Evolutionary conservation across 352 stramenopile genomes (phyloP).

Genomic region (Pythium periplocum): DNA sequence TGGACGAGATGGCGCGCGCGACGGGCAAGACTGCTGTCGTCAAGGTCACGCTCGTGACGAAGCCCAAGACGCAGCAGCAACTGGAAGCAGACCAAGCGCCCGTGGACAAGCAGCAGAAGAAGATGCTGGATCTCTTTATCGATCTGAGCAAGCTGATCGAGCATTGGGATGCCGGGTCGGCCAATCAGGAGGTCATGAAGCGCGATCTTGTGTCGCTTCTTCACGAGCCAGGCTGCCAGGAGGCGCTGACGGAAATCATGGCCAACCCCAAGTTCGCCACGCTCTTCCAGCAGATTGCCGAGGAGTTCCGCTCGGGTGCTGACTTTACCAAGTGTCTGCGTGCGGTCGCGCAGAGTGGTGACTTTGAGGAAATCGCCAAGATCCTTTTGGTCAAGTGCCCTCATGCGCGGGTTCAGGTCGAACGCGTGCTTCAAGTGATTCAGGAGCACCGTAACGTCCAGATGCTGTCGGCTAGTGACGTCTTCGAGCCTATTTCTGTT

Average conservation of each 20-base stretch:
- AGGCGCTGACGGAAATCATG: conserved; percentile 72
- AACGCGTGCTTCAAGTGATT: conserved; percentile 67
- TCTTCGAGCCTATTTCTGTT: conserved; percentile 62
- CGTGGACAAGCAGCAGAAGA: conserved; percentile 49
- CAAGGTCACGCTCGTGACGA: conserved; percentile 62
- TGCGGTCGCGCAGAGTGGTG: conserved; percentile 33
- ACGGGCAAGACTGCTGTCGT: conserved; percentile 40
- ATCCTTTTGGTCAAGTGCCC: conserved; percentile 73
- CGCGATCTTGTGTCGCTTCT: conserved; percentile 66
- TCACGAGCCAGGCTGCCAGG: conserved; percentile 68
- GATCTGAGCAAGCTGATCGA: conserved; percentile 74
- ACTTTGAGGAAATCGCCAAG: conserved; percentile 70
- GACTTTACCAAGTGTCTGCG: conserved; percentile 53
- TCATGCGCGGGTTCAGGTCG: conserved; percentile 61
- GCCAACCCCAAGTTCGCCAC: conserved; percentile 55
- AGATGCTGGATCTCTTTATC: conserved; percentile 66
- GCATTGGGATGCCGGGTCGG: conserved; percentile 52
- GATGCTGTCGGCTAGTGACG: conserved; percentile 63
- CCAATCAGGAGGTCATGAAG: conserved; percentile 56
- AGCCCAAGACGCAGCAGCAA: conserved; percentile 24
- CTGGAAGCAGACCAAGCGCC: conserved; percentile 28
- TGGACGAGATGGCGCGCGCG: conserved; percentile 54
- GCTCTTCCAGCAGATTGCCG: conserved; percentile 58
- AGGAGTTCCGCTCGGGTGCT: conserved; percentile 49
- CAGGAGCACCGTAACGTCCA: conserved; percentile 67